A percentile compares a stretch with the other conserved stretches of the same genome.
These are phyloP conservation scores for Debaryomycetaceae sp. DNA, from an alignment of 1,139 yeast genomes.

Conservation along the genomic window DNA sequence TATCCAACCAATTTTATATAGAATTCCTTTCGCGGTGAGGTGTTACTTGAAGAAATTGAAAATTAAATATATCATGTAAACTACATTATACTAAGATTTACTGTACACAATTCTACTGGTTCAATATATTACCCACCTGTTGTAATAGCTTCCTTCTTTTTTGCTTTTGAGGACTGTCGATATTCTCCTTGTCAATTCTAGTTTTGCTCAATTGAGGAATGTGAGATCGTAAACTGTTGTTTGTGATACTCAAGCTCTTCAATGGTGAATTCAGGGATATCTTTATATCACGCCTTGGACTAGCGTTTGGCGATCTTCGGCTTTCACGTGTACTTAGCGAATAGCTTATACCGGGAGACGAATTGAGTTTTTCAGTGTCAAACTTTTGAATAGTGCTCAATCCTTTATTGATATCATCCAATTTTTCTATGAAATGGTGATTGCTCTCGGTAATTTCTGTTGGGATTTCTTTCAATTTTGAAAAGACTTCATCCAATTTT, in stretches of 20 bases:
- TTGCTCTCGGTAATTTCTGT: constrained; percentile 3
- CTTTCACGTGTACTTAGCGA: background rate
- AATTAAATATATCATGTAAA: background rate
- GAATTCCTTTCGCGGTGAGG: background rate
- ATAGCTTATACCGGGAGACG: constrained; percentile 1
- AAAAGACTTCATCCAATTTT: background rate
- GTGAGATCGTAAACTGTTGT: constrained; percentile 2
- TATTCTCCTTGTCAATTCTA: constrained; percentile 6
- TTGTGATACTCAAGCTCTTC: background rate
- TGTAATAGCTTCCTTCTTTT: constrained; percentile 14
- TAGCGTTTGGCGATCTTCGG: background rate
- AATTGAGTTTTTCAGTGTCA: constrained; percentile 9
- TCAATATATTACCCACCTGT: constrained; percentile 6
- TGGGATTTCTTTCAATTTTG: constrained; percentile 2
- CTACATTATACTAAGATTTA: background rate
- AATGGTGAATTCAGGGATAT: constrained; percentile 3
- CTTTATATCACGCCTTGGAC: background rate
- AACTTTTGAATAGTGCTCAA: constrained; percentile 8
- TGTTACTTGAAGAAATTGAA: background rate
- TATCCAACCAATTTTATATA: background rate
- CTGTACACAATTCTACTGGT: constrained; percentile 3
- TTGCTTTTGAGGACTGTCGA: constrained; percentile 10
- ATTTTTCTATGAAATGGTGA: constrained; percentile 1
- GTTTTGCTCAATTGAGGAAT: constrained; percentile 9
- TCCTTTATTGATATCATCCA: constrained; percentile 6